A percentile compares a stretch with the other conserved stretches of the same genome.
Evolutionary conservation across 352 stramenopile species (phyloP).

Genomic region (Pseudoperonospora humuli): DNA sequence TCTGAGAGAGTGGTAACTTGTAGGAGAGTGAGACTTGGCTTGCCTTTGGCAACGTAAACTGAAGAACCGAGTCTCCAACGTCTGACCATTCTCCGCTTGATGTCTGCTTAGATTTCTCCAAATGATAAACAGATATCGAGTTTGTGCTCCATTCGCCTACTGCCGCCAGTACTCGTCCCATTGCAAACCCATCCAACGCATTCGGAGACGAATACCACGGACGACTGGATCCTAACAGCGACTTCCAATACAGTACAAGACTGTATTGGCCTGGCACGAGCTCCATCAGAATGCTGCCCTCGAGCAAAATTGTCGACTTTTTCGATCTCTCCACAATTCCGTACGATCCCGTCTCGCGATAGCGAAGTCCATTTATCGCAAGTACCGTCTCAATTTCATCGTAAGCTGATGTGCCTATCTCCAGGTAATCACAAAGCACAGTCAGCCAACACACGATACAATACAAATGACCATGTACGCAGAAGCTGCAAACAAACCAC

Average conservation of each 20-base stretch:
- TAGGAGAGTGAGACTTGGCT: conserved; percentile 63
- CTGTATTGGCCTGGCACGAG: conserved; percentile 60
- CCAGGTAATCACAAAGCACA: conserved; percentile 10
- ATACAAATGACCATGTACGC: background rate
- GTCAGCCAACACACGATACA: conserved; percentile 3
- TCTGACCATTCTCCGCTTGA: conserved; percentile 53
- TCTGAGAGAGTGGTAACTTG: conserved; percentile 60
- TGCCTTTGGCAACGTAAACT: conserved; percentile 50
- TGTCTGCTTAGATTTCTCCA: conserved; percentile 29
- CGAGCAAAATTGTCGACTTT: conserved; percentile 48
- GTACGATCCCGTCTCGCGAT: conserved; percentile 66
- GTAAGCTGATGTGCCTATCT: conserved; percentile 34
- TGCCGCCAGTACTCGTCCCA: conserved; percentile 48
- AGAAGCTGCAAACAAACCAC: conserved; percentile 28
- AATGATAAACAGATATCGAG: conserved; percentile 48
- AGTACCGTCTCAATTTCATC: conserved; percentile 61
- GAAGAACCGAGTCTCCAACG: conserved; percentile 67
- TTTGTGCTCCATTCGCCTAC: conserved; percentile 41
- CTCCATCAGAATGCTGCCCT: conserved; percentile 57
- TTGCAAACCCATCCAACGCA: conserved; percentile 60
- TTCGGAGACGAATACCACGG: conserved; percentile 54
- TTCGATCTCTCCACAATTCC: conserved; percentile 39
- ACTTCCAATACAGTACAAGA: conserved; percentile 52
- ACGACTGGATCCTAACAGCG: conserved; percentile 35
- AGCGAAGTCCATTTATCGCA: conserved; percentile 54